phyloP scores from a whole-genome alignment of 2,329 filamentous ascomycete species.

The Pseudogymnoascus sp. region DNA sequence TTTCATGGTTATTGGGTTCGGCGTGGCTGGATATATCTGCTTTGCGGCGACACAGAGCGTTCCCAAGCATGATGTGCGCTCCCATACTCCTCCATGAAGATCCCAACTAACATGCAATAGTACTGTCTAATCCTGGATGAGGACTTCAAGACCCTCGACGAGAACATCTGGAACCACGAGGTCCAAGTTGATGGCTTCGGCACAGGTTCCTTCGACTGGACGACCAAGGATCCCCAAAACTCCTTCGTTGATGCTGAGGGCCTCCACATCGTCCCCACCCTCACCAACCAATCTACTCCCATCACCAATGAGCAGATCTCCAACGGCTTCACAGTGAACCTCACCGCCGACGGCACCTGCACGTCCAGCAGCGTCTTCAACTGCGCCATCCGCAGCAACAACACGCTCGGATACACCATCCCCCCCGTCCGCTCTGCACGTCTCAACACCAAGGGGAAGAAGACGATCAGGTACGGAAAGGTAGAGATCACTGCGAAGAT shows the following conservation, averaged over 20 bases:
- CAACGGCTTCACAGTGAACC: constrained; percentile 37
- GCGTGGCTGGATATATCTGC: constrained; percentile 29
- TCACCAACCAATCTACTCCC: constrained; percentile 35
- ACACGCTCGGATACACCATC: constrained; percentile 37
- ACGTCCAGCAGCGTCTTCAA: constrained; percentile 27
- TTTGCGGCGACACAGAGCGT: constrained; percentile 21
- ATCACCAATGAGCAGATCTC: constrained; percentile 34
- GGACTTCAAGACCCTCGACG: constrained; percentile 38
- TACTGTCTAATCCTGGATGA: constrained; percentile 46
- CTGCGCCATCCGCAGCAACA: constrained; percentile 37
- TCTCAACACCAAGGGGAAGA: constrained; percentile 39
- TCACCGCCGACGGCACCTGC: constrained; percentile 36
- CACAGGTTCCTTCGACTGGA: constrained; percentile 47
- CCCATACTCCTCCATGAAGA: background rate
- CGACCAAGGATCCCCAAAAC: constrained; percentile 40
- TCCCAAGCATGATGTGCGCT: background rate
- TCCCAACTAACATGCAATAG: constrained; percentile 20
- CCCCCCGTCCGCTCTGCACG: constrained; percentile 42
- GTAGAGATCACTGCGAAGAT: constrained; percentile 47
- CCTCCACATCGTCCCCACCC: constrained; percentile 47
- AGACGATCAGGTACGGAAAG: constrained; percentile 40
- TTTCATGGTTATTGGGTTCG: constrained; percentile 30
- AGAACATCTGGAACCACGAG: constrained; percentile 41
- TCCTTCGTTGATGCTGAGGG: constrained; percentile 39
- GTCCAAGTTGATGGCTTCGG: constrained; percentile 35